Conservation (phyloP, 768 basidiomycete species). For the Obba rivulosa region DNA sequence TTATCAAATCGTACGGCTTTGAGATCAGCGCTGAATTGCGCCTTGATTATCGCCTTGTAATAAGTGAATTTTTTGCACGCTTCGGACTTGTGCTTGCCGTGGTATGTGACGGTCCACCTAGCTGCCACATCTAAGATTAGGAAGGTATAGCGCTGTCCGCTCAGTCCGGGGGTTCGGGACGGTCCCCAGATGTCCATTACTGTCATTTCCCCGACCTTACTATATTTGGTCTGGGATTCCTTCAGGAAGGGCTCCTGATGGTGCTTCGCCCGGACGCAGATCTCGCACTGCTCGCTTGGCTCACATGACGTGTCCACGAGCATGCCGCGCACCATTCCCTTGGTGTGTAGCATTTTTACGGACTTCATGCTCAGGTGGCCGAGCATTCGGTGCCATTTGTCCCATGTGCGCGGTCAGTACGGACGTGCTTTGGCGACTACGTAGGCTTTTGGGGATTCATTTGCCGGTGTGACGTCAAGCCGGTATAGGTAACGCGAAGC, state of each 20-base stretch:
- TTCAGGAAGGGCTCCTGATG: constrained; percentile 2
- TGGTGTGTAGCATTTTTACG: constrained; percentile 3
- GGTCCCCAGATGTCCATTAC: neutral
- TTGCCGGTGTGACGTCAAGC: neutral
- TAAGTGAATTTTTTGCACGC: neutral
- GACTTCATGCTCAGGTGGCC: constrained; percentile 10
- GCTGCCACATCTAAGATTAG: neutral
- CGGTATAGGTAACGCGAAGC: constrained; percentile 4
- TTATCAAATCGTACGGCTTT: constrained; percentile 19
- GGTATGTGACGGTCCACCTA: neutral
- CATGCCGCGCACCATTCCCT: constrained; percentile 12
- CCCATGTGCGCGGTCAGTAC: neutral
- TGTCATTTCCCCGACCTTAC: neutral
- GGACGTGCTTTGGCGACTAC: constrained; percentile 2
- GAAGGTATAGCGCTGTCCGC: neutral
- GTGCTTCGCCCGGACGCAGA: constrained; percentile 21
- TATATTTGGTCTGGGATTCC: constrained; percentile 1
- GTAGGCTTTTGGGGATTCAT: neutral
- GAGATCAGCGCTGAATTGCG: neutral
- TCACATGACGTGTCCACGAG: constrained; percentile 1
- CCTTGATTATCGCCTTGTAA: constrained; percentile 2
- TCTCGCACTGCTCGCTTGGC: constrained; percentile 9
- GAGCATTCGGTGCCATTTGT: constrained; percentile 15
- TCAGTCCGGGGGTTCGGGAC: neutral
- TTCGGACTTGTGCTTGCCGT: constrained; percentile 1